A percentile compares a stretch with the other conserved stretches of the same genome.
These are phyloP conservation scores for Colletotrichum zoysiae DNA, from an alignment of 2,329 filamentous ascomycete genomes.

Conservation along the genomic window DNA sequence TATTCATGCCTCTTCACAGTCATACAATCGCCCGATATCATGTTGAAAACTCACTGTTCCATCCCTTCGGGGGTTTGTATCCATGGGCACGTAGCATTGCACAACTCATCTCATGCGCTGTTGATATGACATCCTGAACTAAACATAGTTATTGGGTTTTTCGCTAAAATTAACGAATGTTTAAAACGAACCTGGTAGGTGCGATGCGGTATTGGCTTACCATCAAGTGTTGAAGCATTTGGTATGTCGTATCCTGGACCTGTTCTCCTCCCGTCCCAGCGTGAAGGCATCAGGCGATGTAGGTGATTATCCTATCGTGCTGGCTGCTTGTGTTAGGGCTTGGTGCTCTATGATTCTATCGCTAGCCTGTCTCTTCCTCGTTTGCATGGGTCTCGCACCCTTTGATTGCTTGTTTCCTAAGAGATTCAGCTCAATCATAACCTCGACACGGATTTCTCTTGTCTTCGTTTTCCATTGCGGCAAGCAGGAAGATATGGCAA, in stretches of 20 bases:
- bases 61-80: neutral
- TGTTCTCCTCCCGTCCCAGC: neutral
- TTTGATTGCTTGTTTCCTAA: too few species aligned
- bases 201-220: neutral
- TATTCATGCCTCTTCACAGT: neutral
- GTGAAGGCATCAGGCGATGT: neutral
- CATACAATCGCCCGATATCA: neutral
- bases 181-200: rapidly evolving
- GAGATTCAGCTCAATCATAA: too few species aligned
- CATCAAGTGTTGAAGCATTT: neutral
- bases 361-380: too few species aligned
- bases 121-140: neutral
- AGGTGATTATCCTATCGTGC: neutral
- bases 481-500: too few species aligned
- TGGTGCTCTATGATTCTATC: neutral
- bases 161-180: neutral
- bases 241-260: neutral
- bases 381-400: too few species aligned
- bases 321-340: neutral
- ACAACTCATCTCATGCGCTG: neutral
- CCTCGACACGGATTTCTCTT: too few species aligned
- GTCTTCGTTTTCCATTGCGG: too few species aligned
- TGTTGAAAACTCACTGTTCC: neutral
- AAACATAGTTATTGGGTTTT: neutral
- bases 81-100: too few species aligned